phyloP scores from a whole-genome alignment of 202 grass and related monocot species.

The Digitaria exilis region DNA sequence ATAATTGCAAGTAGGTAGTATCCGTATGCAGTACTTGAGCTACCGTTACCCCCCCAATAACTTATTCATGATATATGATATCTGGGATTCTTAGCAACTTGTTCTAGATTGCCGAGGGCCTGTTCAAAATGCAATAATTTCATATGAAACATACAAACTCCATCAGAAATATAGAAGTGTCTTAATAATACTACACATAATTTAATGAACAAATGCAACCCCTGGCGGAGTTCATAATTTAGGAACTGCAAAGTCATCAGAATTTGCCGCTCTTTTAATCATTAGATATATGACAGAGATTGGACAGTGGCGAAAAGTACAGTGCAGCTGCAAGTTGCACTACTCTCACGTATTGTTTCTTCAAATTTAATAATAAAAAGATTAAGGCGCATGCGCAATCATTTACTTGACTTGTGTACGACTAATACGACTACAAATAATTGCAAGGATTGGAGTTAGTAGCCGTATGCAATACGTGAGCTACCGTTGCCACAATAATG shows the following conservation, averaged over 20 bases:
- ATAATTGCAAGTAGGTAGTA: neutral
- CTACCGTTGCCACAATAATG: slow-evolving; percentile 16
- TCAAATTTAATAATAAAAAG: neutral
- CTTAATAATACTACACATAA: neutral
- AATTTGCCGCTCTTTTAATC: neutral
- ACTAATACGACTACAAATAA: neutral
- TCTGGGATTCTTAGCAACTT: too few species aligned
- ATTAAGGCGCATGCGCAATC: neutral
- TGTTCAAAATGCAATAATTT: neutral
- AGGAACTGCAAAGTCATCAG: neutral
- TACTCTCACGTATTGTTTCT: neutral
- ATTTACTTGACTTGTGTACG: neutral
- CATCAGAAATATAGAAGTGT: neutral
- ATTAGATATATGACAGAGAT: neutral
- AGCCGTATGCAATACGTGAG: slow-evolving; percentile 28
- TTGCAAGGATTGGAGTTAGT: neutral
- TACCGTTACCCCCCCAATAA: slow-evolving; percentile 7
- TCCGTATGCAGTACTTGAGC: slow-evolving; percentile 31
- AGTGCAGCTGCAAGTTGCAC: neutral
- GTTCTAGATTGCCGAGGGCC: neutral
- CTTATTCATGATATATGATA: neutral
- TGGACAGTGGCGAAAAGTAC: neutral
- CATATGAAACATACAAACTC: neutral
- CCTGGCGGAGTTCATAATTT: neutral
- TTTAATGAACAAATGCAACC: neutral